A percentile compares a stretch with the other conserved stretches of the same genome.
Evolutionary conservation across 768 basidiomycete species (phyloP).

Genomic region (Holtermannia corniformis): DNA sequence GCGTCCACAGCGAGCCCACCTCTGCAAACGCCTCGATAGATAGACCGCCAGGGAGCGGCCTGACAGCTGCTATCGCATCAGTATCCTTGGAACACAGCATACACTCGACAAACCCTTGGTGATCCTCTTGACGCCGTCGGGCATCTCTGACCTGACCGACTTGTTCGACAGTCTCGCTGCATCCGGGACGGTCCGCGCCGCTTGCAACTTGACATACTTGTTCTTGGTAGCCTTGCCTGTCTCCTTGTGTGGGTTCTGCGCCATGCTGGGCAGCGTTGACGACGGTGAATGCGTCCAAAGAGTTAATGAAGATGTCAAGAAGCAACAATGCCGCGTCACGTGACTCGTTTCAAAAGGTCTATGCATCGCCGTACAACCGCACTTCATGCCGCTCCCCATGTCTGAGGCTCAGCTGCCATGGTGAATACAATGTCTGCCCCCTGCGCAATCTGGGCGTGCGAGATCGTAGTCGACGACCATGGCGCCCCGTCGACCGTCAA

Average conservation of each 20-base stretch:
- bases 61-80: conserved; percentile 47
- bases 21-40: conserved; percentile 84
- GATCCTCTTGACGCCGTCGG: not conserved
- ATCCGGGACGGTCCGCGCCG: not conserved
- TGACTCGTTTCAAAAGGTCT: no score
- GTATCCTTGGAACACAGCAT: not conserved
- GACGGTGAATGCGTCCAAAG: no score
- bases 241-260: no score
- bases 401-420: conserved; percentile 52
- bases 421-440: conserved; percentile 57
- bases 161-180: not conserved
- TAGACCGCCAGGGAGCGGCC: conserved; percentile 59
- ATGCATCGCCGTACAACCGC: not conserved
- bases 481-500: conserved; percentile 51
- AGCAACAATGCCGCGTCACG: no score
- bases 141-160: not conserved
- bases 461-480: conserved; percentile 48
- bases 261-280: no score
- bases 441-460: conserved; percentile 52
- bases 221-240: not conserved
- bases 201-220: not conserved
- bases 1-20: conserved; percentile 43
- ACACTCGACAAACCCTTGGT: not conserved
- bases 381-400: no score
- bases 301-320: no score